These are phyloP conservation scores for Elaeis guineensis DNA, from an alignment of 176 grass and related monocot species.

Conservation along the genomic window DNA sequence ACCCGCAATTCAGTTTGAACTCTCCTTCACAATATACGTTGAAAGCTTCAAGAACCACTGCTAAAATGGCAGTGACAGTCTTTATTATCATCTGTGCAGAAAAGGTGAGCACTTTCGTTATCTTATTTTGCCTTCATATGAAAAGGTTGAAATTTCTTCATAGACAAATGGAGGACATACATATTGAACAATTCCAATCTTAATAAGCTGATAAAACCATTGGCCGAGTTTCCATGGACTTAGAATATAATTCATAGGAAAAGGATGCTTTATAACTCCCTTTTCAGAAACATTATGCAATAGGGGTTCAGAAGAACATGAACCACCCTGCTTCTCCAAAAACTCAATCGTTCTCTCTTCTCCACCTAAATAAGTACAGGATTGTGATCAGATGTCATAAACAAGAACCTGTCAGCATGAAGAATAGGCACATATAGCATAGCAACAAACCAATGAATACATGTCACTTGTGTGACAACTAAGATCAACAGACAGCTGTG, in stretches of 20 bases:
- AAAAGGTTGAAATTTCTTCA: no score
- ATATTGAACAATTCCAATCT: constrained; percentile 98
- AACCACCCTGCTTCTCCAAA: constrained; percentile 77
- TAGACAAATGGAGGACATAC: constrained; percentile 31
- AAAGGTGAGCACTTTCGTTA: constrained; percentile 2
- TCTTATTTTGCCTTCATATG: background rate
- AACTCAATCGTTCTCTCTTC: constrained; percentile 94
- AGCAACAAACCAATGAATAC: background rate
- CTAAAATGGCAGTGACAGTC: constrained; percentile 77
- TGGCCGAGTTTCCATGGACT: constrained; percentile 76
- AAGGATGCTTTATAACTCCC: constrained; percentile 91
- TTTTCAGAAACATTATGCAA: constrained; percentile 49
- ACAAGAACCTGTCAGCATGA: background rate
- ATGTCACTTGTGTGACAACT: no score
- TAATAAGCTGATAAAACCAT: constrained; percentile 81
- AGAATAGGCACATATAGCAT: background rate
- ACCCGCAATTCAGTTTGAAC: constrained; percentile 90
- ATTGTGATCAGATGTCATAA: background rate
- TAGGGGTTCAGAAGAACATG: constrained; percentile 49
- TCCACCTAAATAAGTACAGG: constrained; percentile 39
- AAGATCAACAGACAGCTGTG: no score
- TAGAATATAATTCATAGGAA: constrained; percentile 82
- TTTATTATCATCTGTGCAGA: constrained; percentile 88
- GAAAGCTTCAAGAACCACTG: constrained; percentile 91
- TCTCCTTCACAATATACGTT: constrained; percentile 88